Evolutionary conservation across 768 basidiomycete genomes (phyloP).

Genomic region (Mycena filopes): DNA sequence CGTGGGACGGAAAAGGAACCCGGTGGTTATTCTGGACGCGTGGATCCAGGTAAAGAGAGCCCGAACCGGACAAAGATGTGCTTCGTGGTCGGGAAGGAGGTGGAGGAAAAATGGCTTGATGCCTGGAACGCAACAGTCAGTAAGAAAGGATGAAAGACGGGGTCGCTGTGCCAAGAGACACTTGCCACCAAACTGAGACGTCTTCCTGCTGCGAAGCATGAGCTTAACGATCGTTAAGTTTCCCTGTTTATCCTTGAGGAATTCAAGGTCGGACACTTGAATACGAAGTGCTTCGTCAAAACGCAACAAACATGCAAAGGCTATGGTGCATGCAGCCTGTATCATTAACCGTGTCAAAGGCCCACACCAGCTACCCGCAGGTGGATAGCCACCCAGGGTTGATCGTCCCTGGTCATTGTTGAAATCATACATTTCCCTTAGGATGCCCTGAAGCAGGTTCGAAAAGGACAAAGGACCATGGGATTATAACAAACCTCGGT

Average conservation of each 20-base stretch:
- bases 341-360: no score
- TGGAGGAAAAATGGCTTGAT: neutral
- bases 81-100: neutral
- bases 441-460: neutral
- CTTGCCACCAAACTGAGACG: neutral
- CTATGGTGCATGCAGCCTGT: no score
- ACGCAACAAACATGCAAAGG: conserved; percentile 45
- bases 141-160: no score
- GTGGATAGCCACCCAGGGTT: no score
- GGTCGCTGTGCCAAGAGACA: no score
- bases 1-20: conserved; percentile 1
- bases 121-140: neutral
- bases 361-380: no score
- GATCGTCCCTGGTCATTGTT: no score
- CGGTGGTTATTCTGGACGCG: neutral
- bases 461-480: neutral
- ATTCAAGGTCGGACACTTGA: conserved; percentile 38
- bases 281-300: conserved; percentile 48
- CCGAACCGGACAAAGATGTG: neutral
- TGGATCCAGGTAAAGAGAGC: neutral
- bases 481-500: conserved; percentile 32
- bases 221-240: conserved; percentile 27
- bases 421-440: conserved; percentile 41
- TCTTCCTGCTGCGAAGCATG: neutral
- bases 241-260: conserved; percentile 12